Percentiles rank a stretch among this genome's conserved stretches.
These are phyloP conservation scores for Yamadazyma pseudoaaseri DNA, from an alignment of 1,139 yeast species.

Conservation along the genomic window DNA sequence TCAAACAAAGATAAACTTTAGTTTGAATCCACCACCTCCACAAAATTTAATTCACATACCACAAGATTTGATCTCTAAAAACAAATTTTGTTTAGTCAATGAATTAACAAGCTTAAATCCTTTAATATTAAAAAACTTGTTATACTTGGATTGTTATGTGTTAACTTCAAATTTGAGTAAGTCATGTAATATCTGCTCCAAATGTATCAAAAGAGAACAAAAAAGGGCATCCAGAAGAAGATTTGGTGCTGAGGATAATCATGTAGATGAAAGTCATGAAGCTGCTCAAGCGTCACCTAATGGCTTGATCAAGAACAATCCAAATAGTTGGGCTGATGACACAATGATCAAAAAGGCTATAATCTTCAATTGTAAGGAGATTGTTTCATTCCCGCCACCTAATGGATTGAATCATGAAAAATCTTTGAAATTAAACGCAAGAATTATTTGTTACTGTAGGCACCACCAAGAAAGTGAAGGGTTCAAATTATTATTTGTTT, in stretches of 20 bases:
- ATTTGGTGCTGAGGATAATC: conserved; percentile 42
- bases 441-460: conserved; percentile 93
- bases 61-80: conserved; percentile 81
- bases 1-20: conserved; percentile 75
- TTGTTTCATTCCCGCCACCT: conserved; percentile 72
- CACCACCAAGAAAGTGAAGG: conserved; percentile 88
- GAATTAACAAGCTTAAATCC: conserved; percentile 45
- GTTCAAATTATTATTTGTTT: conserved; percentile 68
- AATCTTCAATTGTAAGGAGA: conserved; percentile 87
- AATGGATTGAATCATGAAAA: conserved; percentile 43
- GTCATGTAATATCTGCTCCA: conserved; percentile 76
- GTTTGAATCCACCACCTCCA: conserved; percentile 70
- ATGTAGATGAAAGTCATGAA: conserved; percentile 2
- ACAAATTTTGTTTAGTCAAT: conserved; percentile 67
- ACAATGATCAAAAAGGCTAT: conserved; percentile 75
- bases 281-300: conserved; percentile 12
- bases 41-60: conserved; percentile 76
- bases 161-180: conserved; percentile 50
- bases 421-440: conserved; percentile 70
- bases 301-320: conserved; percentile 34
- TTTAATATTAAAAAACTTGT: conserved; percentile 47
- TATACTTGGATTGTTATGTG: conserved; percentile 67
- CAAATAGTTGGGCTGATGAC: conserved; percentile 75
- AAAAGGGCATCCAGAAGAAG: conserved; percentile 90
- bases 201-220: conserved; percentile 89